These are phyloP conservation scores for Cercospora sojina DNA, from an alignment of 2,329 filamentous ascomycete genomes.

Conservation along the genomic window DNA sequence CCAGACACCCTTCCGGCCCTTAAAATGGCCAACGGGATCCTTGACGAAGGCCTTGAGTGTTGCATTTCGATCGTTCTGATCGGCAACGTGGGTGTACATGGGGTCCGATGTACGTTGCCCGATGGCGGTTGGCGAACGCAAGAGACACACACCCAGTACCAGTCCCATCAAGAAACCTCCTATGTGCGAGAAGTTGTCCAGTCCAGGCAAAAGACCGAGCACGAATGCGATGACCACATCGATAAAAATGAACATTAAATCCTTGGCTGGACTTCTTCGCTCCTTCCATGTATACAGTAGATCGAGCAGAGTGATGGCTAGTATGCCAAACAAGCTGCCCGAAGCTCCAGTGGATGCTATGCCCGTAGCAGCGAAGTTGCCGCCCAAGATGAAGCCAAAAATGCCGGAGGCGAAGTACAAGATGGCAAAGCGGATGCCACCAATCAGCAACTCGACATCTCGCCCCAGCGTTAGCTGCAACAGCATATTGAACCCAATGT, in stretches of 20 bases:
- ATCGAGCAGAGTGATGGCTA: constrained; percentile 84
- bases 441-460: constrained; percentile 91
- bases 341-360: constrained; percentile 84
- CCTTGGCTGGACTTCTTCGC: constrained; percentile 71
- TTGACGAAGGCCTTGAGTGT: constrained; percentile 48
- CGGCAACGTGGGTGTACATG: constrained; percentile 26
- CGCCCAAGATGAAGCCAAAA: constrained; percentile 92
- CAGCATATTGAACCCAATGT: constrained; percentile 93
- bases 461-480: constrained; percentile 85
- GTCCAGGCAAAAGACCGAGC: constrained; percentile 81
- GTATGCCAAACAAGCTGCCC: constrained; percentile 84
- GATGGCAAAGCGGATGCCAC: constrained; percentile 79
- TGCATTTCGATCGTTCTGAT: constrained; percentile 24
- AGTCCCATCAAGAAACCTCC: constrained; percentile 93
- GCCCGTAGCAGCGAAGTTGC: constrained; percentile 82
- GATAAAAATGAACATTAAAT: constrained; percentile 81
- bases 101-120: constrained; percentile 29
- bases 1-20: constrained; percentile 88
- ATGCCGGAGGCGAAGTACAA: constrained; percentile 91
- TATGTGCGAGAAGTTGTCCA: constrained; percentile 98
- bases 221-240: constrained; percentile 90
- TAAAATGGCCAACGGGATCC: constrained; percentile 72
- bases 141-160: constrained; percentile 77
- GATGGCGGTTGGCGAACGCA: constrained; percentile 77
- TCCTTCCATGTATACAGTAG: constrained; percentile 90